Base-by-base conservation (phyloP, 192 early-diverging fungal species). In the Coemansia sp. region DNA sequence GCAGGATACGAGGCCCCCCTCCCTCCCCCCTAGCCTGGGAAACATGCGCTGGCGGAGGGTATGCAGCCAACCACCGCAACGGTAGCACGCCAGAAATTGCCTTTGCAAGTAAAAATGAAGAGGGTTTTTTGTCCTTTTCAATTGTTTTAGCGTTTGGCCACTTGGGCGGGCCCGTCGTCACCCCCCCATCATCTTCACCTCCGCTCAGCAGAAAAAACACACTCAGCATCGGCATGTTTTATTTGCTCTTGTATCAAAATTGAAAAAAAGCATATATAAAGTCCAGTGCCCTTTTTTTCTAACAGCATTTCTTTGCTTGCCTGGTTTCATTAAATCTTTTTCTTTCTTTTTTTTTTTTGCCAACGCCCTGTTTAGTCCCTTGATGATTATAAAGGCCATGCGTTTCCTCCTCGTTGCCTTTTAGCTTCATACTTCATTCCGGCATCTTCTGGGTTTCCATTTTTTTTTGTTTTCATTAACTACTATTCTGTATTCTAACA, bases 401-500 rank as follows among this genome's bases (percentile, higher is more conserved):
- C 13, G 23, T 8, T 52, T 25, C 13, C 8, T 52, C 23, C 22
- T 52, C 23, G 49, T 22, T 11, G 49, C 23, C 49, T 52, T 52
- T 52, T 25, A 52, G 23, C 1, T 25, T 13, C 23, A 49, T 19
- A 45, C 32, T 43, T 17, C 32, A 2, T 41, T 41, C 22, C 2
- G 23, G 32, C 41, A 61, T 61, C 25, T 7, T 38, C 42, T 48
- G 38, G 11, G n/a, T n/a, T n/a, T 38, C 36, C 36, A 38, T 38
- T 38, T 38, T 25, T 46, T 61, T 25, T 43, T 9, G 45, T 14
- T 61, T 48, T 20, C 60, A 13, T 23, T 49, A 38, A 38, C 4
- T 62, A 34, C 10, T 36, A 11, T 48, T 34, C n/a, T 62, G 61
- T 62, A 62, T 62, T 62, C 40, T 33, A 19, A 29, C 32, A 35